Evolutionary conservation across 495 filamentous ascomycete species (phyloP).

Genomic region (Hypoxylon cercidicola): DNA sequence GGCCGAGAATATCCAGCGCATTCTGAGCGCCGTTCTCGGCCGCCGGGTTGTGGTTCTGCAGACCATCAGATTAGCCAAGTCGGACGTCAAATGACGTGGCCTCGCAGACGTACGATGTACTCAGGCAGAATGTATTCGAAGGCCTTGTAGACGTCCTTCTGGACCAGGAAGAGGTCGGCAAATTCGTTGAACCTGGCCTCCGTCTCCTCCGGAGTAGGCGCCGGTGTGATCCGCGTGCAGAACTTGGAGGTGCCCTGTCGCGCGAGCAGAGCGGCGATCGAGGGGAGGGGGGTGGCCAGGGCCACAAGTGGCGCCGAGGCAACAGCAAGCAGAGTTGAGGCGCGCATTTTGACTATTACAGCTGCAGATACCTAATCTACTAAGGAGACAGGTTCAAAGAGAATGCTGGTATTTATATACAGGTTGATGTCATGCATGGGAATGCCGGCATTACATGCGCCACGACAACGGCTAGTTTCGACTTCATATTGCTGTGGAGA

Average conservation of each 20-base stretch:
- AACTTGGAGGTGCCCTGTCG: slow-evolving; percentile 27
- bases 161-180: slow-evolving; percentile 48
- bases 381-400: neutral
- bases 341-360: slow-evolving; percentile 13
- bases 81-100: neutral
- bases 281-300: slow-evolving; percentile 4
- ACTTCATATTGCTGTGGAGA: slow-evolving; percentile 15
- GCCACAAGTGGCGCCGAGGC: slow-evolving; percentile 24
- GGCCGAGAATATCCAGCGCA: slow-evolving; percentile 49
- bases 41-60: slow-evolving; percentile 53
- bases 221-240: slow-evolving; percentile 31
- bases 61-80: neutral
- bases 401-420: slow-evolving; percentile 6
- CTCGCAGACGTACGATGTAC: slow-evolving; percentile 48
- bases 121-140: slow-evolving; percentile 50
- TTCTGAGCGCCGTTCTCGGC: slow-evolving; percentile 51
- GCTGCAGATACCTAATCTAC: neutral
- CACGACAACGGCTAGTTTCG: neutral
- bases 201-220: slow-evolving; percentile 38
- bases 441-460: slow-evolving; percentile 7
- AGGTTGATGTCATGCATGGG: neutral
- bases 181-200: slow-evolving; percentile 47
- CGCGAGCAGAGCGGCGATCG: neutral
- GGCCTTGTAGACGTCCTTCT: slow-evolving; percentile 50
- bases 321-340: slow-evolving; percentile 16